Base-by-base conservation (phyloP, 2,329 filamentous ascomycete species). In the Incumbomyces delicatus region DNA sequence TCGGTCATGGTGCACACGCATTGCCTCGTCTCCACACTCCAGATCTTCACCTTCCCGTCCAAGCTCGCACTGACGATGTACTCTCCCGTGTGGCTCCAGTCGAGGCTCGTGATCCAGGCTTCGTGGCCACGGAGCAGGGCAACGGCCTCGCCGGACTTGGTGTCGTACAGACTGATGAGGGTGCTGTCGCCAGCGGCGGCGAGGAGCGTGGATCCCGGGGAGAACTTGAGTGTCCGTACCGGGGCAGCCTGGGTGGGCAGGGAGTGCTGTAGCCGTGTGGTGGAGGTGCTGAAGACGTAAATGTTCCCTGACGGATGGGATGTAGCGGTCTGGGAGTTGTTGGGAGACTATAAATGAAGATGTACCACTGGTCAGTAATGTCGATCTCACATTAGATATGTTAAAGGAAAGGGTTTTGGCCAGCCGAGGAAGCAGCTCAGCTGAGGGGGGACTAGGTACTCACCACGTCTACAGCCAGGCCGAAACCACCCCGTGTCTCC, bases 1-100 rank as follows among this genome's bases (percentile, higher is more conserved):
- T 96, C 89, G 48, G 83, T 89, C 62, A 95, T 87, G 8, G 92
- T 98, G 11, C 90, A 88, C 37, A 98, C 92, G 61, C 92, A 96
- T 3, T 75, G 74, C 47, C 80, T 77, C 30, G 81, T 78, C 58
- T 95, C 88, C 49, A 95, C 78, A 27, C 87, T 90, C 92, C 92
- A 98, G 27, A 96, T 85, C 66, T 95, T 95, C 50, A 85, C 87
- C 65, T 94, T 95, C 32, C 92, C 90, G 61, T 96, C 89, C 63
- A 94, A 87, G 1, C 85, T 81, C 40, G 87, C 87, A 60, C 85
- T 94, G 2, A 96, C 73, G 11, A 98, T 71, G 63, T 86, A 95
- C 66, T 96, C 90, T 40, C 92, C 92, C 3, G 85, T 94, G 60
- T 86, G 79, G 63, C 83, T 96, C 87, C 90, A 98, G 63, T 95